phyloP scores from a whole-genome alignment of 768 basidiomycete species.

The Termitomyces sp. region DNA sequence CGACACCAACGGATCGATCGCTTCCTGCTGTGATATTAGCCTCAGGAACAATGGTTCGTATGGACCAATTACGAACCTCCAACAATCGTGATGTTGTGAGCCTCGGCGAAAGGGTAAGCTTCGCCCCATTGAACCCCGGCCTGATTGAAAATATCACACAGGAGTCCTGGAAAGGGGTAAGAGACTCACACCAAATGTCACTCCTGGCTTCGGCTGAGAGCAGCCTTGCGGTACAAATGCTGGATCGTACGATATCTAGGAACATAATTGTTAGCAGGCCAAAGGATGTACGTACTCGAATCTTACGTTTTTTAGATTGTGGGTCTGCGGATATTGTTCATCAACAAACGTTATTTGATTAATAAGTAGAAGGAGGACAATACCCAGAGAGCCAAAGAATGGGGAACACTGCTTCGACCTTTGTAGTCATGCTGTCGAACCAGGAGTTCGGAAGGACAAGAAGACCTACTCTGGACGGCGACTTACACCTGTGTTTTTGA shows the following conservation, averaged over 20 bases:
- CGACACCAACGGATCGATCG: slow-evolving; percentile 36
- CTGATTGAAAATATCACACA: slow-evolving; percentile 16
- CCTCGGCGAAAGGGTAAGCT: slow-evolving; percentile 38
- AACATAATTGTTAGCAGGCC: background rate
- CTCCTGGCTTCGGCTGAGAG: slow-evolving; percentile 18
- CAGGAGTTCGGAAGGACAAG: background rate
- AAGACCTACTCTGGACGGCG: background rate
- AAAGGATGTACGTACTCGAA: background rate
- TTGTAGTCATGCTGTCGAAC: slow-evolving; percentile 40
- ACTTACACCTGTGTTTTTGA: slow-evolving; percentile 50
- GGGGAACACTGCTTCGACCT: slow-evolving; percentile 40
- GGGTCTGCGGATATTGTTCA: slow-evolving; percentile 24
- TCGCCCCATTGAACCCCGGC: slow-evolving; percentile 42
- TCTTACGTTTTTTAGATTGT: slow-evolving; percentile 33
- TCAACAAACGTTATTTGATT: background rate
- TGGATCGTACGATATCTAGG: slow-evolving; percentile 29
- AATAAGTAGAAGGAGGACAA: background rate
- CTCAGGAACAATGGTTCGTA: background rate
- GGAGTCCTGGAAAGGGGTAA: background rate
- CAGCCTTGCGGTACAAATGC: slow-evolving; percentile 33
- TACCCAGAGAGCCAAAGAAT: slow-evolving; percentile 42
- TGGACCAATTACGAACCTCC: slow-evolving; percentile 26
- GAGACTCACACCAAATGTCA: slow-evolving; percentile 31
- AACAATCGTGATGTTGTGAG: slow-evolving; percentile 37
- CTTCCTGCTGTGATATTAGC: slow-evolving; percentile 17